These are phyloP conservation scores for Vitis hybrid DNA, from an alignment of 177 flowering plant species.

Conservation along the genomic window DNA sequence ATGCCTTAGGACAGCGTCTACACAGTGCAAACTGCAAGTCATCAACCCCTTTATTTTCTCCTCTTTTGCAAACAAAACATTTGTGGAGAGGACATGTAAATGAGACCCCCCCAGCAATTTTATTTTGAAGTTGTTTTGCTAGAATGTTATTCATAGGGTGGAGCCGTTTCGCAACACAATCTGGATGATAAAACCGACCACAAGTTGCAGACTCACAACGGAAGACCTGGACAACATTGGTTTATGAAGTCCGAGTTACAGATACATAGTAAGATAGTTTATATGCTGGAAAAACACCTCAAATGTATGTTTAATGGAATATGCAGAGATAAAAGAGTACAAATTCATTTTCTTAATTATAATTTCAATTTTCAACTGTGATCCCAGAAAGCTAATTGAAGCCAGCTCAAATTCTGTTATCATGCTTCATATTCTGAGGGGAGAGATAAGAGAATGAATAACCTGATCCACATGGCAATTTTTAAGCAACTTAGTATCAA, in stretches of 20 bases:
- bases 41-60: slow-evolving; percentile 37
- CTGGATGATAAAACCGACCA: slow-evolving; percentile 71
- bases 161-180: slow-evolving; percentile 54
- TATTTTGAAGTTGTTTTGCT: slow-evolving; percentile 28
- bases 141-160: slow-evolving; percentile 30
- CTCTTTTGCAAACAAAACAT: slow-evolving; percentile 48
- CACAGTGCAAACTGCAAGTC: slow-evolving; percentile 72
- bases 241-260: neutral
- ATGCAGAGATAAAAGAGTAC: no score
- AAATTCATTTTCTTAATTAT: no score
- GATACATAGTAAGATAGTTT: neutral
- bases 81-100: slow-evolving; percentile 70
- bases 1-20: slow-evolving; percentile 76
- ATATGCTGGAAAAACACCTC: neutral
- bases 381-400: neutral
- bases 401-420: neutral
- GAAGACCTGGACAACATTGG: slow-evolving; percentile 47
- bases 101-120: slow-evolving; percentile 51
- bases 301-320: no score
- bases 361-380: no score
- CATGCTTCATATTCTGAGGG: neutral
- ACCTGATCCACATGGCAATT: neutral
- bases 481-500: neutral
- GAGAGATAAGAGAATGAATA: neutral
- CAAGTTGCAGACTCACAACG: slow-evolving; percentile 61